Conservation (phyloP, 1,139 yeast genomes). For the Geotrichum histeridarum region DNA sequence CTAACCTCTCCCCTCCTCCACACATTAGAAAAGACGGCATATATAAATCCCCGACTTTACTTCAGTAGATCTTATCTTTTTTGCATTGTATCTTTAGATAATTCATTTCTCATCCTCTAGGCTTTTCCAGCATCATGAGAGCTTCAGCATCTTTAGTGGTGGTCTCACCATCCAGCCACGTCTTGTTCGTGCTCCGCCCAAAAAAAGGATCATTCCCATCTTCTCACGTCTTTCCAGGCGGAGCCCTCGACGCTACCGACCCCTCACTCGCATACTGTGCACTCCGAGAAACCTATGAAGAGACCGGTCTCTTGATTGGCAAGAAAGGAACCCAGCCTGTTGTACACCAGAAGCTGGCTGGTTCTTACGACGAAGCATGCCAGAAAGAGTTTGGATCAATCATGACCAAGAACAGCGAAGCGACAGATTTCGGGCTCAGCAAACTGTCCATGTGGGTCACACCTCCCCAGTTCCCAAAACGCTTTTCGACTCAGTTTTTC, state of each 20-base stretch:
- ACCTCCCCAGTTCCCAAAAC: slow-evolving; percentile 23
- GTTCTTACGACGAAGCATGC: slow-evolving; percentile 6
- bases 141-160: slow-evolving; percentile 33
- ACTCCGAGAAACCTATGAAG: slow-evolving; percentile 36
- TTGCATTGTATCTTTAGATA: background rate
- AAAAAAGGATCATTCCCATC: slow-evolving; percentile 32
- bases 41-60: no score
- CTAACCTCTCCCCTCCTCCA: background rate
- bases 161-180: slow-evolving; percentile 29
- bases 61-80: background rate
- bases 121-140: slow-evolving; percentile 13
- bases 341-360: slow-evolving; percentile 1
- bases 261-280: slow-evolving; percentile 32
- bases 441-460: slow-evolving; percentile 33
- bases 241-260: slow-evolving; percentile 31
- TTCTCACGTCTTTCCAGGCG: slow-evolving; percentile 37
- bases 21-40: background rate
- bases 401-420: slow-evolving; percentile 6
- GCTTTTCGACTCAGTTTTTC: slow-evolving; percentile 34
- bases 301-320: slow-evolving; percentile 32
- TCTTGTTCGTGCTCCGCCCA: slow-evolving; percentile 34
- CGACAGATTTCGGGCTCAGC: slow-evolving; percentile 13
- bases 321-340: background rate
- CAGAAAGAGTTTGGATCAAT: slow-evolving; percentile 4
- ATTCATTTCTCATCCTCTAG: no score